Evolutionary conservation across 1,284 basidiomycete species (phyloP).

Genomic region (Trichosporon coremiiforme): DNA sequence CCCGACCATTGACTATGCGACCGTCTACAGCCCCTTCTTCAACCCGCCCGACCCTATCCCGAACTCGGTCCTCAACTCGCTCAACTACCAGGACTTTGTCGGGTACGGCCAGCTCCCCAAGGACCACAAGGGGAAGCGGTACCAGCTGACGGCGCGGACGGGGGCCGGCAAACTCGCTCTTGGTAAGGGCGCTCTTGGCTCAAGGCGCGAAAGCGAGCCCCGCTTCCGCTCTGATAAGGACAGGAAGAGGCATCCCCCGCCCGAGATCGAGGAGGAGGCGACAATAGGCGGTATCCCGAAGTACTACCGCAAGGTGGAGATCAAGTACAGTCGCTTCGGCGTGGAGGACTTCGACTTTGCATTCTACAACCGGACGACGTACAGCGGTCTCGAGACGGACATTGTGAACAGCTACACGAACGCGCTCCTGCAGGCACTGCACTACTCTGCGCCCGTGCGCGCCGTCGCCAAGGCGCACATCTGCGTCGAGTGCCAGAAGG

Average conservation of each 20-base stretch:
- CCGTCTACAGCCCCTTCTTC: slow-evolving; percentile 58
- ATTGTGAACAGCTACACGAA: slow-evolving; percentile 98
- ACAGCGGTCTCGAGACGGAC: slow-evolving; percentile 93
- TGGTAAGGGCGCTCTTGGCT: slow-evolving; percentile 31
- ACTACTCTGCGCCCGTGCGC: slow-evolving; percentile 78
- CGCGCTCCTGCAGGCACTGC: slow-evolving; percentile 83
- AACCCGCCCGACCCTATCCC: slow-evolving; percentile 71
- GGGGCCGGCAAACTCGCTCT: slow-evolving; percentile 48
- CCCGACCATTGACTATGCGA: slow-evolving; percentile 55
- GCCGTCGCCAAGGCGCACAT: slow-evolving; percentile 87
- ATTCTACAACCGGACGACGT: slow-evolving; percentile 87
- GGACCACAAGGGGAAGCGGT: slow-evolving; percentile 78
- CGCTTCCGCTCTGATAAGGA: slow-evolving; percentile 82
- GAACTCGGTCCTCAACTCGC: slow-evolving; percentile 69
- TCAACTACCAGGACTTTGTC: slow-evolving; percentile 85
- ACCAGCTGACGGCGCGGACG: slow-evolving; percentile 62
- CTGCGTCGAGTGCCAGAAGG: slow-evolving; percentile 77
- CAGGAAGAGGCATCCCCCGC: slow-evolving; percentile 55
- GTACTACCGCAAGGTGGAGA: slow-evolving; percentile 88
- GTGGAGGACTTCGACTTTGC: slow-evolving; percentile 98
- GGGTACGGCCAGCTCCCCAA: slow-evolving; percentile 83
- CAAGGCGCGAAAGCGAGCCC: slow-evolving; percentile 58
- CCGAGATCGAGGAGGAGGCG: slow-evolving; percentile 38
- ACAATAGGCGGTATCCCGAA: slow-evolving; percentile 66
- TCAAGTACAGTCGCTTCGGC: slow-evolving; percentile 98